Evolutionary conservation across 1,139 yeast species (phyloP).

Genomic region (Geotrichum europaeum): DNA sequence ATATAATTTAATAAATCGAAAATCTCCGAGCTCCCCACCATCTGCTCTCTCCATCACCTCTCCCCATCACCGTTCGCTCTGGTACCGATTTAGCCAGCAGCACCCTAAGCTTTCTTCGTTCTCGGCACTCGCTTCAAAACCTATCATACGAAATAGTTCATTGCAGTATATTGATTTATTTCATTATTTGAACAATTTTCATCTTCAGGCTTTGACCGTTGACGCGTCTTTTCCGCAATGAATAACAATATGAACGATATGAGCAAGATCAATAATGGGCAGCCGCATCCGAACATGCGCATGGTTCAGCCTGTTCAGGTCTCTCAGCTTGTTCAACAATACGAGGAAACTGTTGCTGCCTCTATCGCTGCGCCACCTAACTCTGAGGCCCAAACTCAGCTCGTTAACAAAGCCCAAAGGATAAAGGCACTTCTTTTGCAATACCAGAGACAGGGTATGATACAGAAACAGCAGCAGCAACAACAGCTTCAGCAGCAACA

Average conservation of each 20-base stretch:
- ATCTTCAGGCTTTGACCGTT: neutral
- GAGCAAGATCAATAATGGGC: neutral
- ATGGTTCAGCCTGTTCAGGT: neutral
- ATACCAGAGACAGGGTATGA: conserved; percentile 4
- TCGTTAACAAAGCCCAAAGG: conserved; percentile 6
- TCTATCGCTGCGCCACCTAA: conserved; percentile 15
- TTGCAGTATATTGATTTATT: neutral
- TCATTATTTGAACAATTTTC: neutral
- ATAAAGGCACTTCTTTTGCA: conserved; percentile 12
- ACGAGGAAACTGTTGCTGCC: conserved; percentile 10
- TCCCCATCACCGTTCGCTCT: neutral
- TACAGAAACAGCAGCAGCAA: conserved; percentile 1
- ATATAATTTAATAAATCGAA: neutral
- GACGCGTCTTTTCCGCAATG: neutral
- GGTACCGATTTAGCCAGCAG: neutral
- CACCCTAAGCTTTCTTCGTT: neutral
- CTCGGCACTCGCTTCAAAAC: neutral
- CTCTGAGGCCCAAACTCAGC: conserved; percentile 13
- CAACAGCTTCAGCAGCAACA: neutral
- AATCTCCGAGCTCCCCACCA: neutral
- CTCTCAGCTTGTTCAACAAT: conserved; percentile 8
- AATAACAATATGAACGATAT: neutral
- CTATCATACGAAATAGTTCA: neutral
- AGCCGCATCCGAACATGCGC: neutral
- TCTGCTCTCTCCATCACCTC: neutral